These are phyloP conservation scores for Coccinonectria pachysandricola DNA, from an alignment of 2,329 filamentous ascomycete genomes.

Conservation along the genomic window DNA sequence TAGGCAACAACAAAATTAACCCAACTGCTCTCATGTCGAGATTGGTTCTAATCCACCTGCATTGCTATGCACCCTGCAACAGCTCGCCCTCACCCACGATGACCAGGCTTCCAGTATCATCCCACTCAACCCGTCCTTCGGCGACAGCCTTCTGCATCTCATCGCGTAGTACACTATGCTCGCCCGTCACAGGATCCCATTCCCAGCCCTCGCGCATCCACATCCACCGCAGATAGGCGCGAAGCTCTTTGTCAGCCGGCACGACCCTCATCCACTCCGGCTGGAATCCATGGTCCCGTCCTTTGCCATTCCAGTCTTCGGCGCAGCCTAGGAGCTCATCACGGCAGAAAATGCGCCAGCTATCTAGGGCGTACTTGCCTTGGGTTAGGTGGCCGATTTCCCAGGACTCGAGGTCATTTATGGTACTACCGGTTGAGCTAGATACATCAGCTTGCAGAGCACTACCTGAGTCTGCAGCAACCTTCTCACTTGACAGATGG, in stretches of 20 bases:
- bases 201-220: constrained; percentile 80
- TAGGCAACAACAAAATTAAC: too few relatives aligned
- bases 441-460: constrained; percentile 3
- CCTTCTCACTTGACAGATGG: constrained; percentile 2
- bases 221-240: constrained; percentile 80
- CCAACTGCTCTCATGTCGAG: too few relatives aligned
- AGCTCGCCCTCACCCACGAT: constrained; percentile 30
- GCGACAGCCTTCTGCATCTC: constrained; percentile 47
- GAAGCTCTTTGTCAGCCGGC: constrained; percentile 79
- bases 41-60: too few relatives aligned
- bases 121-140: constrained; percentile 46
- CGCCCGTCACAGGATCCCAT: constrained; percentile 67
- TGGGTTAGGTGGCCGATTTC: constrained; percentile 81
- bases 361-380: constrained; percentile 75
- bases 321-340: constrained; percentile 62
- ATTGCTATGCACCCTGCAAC: too few relatives aligned
- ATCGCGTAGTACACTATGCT: constrained; percentile 40
- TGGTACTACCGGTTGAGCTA: not conserved
- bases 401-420: constrained; percentile 43
- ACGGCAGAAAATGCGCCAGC: constrained; percentile 88
- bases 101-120: constrained; percentile 36
- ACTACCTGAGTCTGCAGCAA: constrained; percentile 2
- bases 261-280: constrained; percentile 87
- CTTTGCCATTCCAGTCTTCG: constrained; percentile 53
- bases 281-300: constrained; percentile 47